Evolutionary conservation across 1,139 yeast genomes (phyloP), one percentile per base, ranked within the genome.

Genomic region (Lodderomyces jiufengensis): DNA sequence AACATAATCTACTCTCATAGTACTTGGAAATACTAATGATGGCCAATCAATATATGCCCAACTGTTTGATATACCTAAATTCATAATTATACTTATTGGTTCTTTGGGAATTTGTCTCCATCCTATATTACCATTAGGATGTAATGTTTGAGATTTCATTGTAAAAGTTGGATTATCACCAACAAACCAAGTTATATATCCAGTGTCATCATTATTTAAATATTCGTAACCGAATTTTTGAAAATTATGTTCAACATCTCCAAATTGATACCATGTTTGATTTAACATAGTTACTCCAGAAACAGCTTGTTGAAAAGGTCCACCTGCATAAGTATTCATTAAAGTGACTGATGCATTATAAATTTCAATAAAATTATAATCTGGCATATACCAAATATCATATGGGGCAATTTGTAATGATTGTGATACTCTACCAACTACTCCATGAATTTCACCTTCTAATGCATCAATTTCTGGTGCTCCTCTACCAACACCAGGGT

Each of bases 21-120:
- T 70, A 3, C 73, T 70, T 1, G 95, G 95, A 71, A 85, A 85
- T 30, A 61, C 56, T 33, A 86, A 62, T 13, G 78, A 66, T 24
- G 74, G 70, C 94, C 94, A 84, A 56, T 84, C 84, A 45, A 86
- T 84, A 54, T 81, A 80, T 1, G 86, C 82, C 95, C 95, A 86
- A 38, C 78, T 75, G 45, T 79, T 78, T 5, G 95, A 84, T 37
- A 86, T 61, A 59, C 94, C 95, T 58, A 86, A 59, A 56, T 86
- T 86, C 68, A 86, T 56, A 44, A 86, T 65, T 26, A 87, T 66
- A 2, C 86, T 70, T 92, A 87, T 83, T 39, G 95, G 95, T 55
- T 87, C 96, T 55, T 82, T 80, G n/a, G 92, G 73, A 31, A 87
- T 73, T 41, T 72, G 60, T 54, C 96, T 76, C 78, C 82, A 76